phyloP scores from a whole-genome alignment of 1,284 basidiomycete species.

The Athelia sp. region DNA sequence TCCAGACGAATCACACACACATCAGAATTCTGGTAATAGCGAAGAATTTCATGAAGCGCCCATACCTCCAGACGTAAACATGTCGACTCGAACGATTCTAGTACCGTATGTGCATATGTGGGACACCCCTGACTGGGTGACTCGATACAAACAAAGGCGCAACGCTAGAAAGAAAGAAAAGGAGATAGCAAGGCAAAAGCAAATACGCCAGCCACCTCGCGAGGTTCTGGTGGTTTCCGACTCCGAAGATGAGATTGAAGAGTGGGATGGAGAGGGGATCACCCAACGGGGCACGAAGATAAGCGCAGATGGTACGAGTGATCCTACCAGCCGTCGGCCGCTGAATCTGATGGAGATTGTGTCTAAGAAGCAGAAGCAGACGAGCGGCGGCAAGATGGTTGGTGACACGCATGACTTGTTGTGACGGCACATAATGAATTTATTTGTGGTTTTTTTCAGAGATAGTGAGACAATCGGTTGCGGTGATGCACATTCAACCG shows the following conservation, averaged over 20 bases:
- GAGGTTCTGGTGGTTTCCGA: background rate
- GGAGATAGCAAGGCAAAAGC: slow-evolving; percentile 4
- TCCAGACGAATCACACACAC: background rate
- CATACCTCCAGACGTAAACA: slow-evolving; percentile 3
- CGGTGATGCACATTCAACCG: slow-evolving; percentile 38
- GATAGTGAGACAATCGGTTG: slow-evolving; percentile 36
- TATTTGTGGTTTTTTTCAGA: slow-evolving; percentile 25
- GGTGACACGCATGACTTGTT: slow-evolving; percentile 9
- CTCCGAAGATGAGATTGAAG: background rate
- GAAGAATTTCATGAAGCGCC: background rate
- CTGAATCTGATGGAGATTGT: background rate
- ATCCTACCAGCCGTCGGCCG: background rate
- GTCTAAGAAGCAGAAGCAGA: background rate
- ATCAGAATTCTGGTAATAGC: background rate
- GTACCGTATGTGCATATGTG: slow-evolving; percentile 12
- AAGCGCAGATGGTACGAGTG: background rate
- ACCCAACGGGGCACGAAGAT: background rate
- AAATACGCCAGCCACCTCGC: background rate
- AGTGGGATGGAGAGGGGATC: background rate
- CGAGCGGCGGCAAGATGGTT: background rate
- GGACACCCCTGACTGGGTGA: slow-evolving; percentile 21
- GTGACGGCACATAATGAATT: slow-evolving; percentile 4
- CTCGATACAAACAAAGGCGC: slow-evolving; percentile 6
- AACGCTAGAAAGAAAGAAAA: slow-evolving; percentile 6
- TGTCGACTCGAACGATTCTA: slow-evolving; percentile 5